Evolutionary conservation across 2,329 filamentous ascomycete species (phyloP), one percentile per base, ranked within the genome.

Genomic region (Colletotrichum costaricense): DNA sequence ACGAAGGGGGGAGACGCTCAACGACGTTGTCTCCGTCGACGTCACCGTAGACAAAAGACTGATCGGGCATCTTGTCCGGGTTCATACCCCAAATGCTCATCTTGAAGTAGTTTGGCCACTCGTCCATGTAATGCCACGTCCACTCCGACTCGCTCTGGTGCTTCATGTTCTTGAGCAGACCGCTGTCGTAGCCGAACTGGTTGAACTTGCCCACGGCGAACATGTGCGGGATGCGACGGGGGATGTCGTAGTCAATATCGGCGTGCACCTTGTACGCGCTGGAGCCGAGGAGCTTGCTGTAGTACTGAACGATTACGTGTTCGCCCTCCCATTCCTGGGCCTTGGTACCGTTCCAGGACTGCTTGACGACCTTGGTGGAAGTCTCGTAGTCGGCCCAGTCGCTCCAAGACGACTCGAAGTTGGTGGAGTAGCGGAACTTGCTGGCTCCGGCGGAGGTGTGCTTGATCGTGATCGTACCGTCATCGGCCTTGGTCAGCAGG

Each of bases 11-110:
- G 42, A 93, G 84, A 52, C 90, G 88, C 78, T 93, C 91, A 24
- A 92, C 81, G 6, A 93, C 84, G 3, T 84, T 85, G 78, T 93
- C 90, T 30, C 84, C 83, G 77, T 93, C 88, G 16, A 91, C 86
- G 78, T 93, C 91, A 26, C 91, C 91, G 2, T 91, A 86, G 68
- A 84, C 16, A 52, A 74, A 86, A 4, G 87, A 87, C 74, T 90
- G 85, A 79, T 93, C 91, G 0, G 91, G 91, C 76, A 88, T 81
- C 26, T 90, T 90, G 79, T 92, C 87, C 0, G 88, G 86, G 76
- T 92, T 91, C 79, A 92, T 90, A 65, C 91, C 91, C 91, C 91
- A 93, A 8, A 91, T 85, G 76, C 92, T 93, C 74, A 92, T 81
- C 77, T 92, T 90, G 73, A 90, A 88, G 60, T 87, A 82, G 7